Percentiles rank a stretch among this genome's conserved stretches.
These are phyloP conservation scores for Buddleja alternifolia DNA, from an alignment of 257 asterid species.

Conservation along the genomic window DNA sequence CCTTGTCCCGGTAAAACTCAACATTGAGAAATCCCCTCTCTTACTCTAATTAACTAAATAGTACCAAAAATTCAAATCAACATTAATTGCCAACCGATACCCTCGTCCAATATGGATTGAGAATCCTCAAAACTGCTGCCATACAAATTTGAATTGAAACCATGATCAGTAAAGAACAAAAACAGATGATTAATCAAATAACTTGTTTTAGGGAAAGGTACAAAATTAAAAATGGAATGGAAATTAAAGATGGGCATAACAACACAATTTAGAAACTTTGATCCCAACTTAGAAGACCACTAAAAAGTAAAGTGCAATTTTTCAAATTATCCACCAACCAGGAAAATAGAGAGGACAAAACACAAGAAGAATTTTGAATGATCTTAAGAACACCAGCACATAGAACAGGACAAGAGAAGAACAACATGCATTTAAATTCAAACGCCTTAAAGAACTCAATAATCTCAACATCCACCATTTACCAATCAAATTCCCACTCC, in stretches of 20 bases:
- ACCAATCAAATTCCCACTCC: constrained; percentile 30
- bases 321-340: constrained; percentile 2
- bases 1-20: constrained; percentile 63
- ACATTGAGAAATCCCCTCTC: constrained; percentile 43
- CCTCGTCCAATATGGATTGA: constrained; percentile 16
- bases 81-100: constrained; percentile 22
- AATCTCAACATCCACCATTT: constrained; percentile 34
- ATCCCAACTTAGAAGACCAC: constrained; percentile 21
- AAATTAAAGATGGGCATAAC: constrained; percentile 29
- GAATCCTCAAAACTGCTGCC: constrained; percentile 37
- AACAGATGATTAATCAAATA: too few species aligned
- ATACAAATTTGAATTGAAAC: too few species aligned
- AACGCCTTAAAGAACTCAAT: constrained; percentile 21
- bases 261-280: constrained; percentile 20
- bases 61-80: too few species aligned
- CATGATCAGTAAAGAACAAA: too few species aligned
- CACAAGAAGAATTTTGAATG: background rate
- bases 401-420: background rate
- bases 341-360: constrained; percentile 16
- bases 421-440: constrained; percentile 18
- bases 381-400: constrained; percentile 17
- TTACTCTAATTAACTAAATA: constrained; percentile 19
- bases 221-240: background rate
- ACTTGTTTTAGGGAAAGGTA: constrained; percentile 21
- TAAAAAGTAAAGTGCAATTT: constrained; percentile 17